phyloP scores from a whole-genome alignment of 495 filamentous ascomycete genomes.

The Neurospora sublineolata region DNA sequence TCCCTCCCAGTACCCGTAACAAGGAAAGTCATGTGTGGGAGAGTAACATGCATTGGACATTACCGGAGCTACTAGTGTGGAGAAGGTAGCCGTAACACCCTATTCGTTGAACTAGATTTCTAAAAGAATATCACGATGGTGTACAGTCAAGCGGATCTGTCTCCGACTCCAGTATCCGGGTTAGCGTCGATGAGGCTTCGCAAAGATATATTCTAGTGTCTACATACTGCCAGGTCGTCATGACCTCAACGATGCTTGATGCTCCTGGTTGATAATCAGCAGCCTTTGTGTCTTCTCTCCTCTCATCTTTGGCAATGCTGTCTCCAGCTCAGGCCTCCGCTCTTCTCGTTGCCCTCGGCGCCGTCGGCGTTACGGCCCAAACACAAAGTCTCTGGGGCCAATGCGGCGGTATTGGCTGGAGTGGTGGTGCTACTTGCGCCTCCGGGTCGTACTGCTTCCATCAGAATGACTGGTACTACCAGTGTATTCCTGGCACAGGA shows the following conservation, averaged over 20 bases:
- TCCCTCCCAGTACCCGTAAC: not conserved
- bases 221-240: not conserved
- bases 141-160: not conserved
- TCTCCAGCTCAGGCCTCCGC: conserved; percentile 9
- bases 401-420: conserved; percentile 36
- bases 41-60: not conserved
- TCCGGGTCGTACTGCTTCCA: conserved; percentile 27
- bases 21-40: not conserved
- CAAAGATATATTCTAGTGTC: not conserved
- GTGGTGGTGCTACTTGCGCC: conserved; percentile 28
- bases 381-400: conserved; percentile 23
- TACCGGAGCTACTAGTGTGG: not conserved
- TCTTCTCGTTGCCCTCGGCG: conserved; percentile 13
- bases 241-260: not conserved
- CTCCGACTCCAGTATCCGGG: not conserved
- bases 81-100: not conserved
- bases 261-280: not conserved
- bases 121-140: not conserved
- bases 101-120: not conserved
- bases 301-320: conserved; percentile 6
- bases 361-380: conserved; percentile 7
- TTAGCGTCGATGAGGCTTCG: not conserved
- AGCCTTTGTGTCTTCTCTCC: not conserved
- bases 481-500: conserved; percentile 22
- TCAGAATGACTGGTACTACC: conserved; percentile 31